These are phyloP conservation scores for Ganoderma resinaceum DNA, from an alignment of 1,284 basidiomycete genomes.

Conservation along the genomic window DNA sequence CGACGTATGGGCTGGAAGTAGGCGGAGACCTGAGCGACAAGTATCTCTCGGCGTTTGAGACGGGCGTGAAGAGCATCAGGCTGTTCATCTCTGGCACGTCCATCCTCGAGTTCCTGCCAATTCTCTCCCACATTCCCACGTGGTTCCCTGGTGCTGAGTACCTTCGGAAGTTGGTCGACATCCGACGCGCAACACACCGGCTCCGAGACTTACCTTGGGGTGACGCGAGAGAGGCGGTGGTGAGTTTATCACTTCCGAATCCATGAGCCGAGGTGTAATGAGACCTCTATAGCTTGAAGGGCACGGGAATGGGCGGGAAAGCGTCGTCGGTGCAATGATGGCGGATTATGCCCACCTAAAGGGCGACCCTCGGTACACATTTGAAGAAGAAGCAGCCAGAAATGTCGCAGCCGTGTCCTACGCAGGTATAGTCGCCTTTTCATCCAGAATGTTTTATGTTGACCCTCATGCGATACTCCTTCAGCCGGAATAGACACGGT, in stretches of 20 bases:
- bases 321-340: neutral
- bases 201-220: constrained; percentile 14
- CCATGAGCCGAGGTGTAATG: neutral
- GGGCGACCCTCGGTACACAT: neutral
- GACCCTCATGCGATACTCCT: neutral
- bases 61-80: constrained; percentile 14
- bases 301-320: neutral
- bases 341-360: neutral
- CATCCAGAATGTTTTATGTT: neutral
- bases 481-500: neutral
- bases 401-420: neutral
- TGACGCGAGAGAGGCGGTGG: constrained; percentile 5
- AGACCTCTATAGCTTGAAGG: neutral
- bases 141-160: constrained; percentile 36
- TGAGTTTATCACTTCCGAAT: neutral
- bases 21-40: constrained; percentile 12
- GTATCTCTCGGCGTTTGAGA: constrained; percentile 20
- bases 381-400: neutral
- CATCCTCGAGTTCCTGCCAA: constrained; percentile 28
- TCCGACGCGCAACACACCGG: neutral
- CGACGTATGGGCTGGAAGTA: constrained; percentile 27
- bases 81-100: constrained; percentile 17
- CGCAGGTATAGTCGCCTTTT: neutral
- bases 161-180: constrained; percentile 9
- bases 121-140: constrained; percentile 27